Conservation (phyloP, 202 grass and related monocot species). For the Hordeum pubiflorum region DNA sequence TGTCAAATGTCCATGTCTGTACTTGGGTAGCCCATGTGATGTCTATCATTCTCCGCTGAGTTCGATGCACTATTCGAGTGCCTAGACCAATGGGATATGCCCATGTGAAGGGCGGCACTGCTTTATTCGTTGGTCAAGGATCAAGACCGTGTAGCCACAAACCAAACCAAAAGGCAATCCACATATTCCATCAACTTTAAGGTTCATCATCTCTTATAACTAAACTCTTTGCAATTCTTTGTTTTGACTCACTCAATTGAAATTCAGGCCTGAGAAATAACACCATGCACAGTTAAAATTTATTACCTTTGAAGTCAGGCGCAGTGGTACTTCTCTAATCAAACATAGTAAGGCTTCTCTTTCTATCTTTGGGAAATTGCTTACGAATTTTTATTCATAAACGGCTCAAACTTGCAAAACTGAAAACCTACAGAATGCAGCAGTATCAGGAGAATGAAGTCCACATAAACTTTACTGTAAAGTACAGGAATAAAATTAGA, state of each 20-base stretch:
- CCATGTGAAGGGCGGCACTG: slow-evolving; percentile 36
- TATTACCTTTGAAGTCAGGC: slow-evolving; percentile 4
- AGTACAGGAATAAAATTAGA: slow-evolving; percentile 26
- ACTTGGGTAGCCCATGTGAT: slow-evolving; percentile 28
- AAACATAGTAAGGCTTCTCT: slow-evolving; percentile 1
- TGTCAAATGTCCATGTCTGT: slow-evolving; percentile 26
- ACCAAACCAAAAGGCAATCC: not conserved
- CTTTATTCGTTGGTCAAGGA: slow-evolving; percentile 32
- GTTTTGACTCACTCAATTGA: not conserved
- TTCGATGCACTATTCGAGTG: slow-evolving; percentile 17
- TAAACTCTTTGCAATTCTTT: slow-evolving; percentile 2
- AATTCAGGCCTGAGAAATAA: not conserved
- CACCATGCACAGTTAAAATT: not conserved
- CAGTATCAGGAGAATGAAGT: slow-evolving; percentile 19
- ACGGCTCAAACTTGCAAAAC: not conserved
- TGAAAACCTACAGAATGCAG: slow-evolving; percentile 11
- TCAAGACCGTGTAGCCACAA: not conserved
- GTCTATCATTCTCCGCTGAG: slow-evolving; percentile 8
- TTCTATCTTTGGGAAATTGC: not conserved
- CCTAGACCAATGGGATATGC: slow-evolving; percentile 31
- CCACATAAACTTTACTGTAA: slow-evolving; percentile 12
- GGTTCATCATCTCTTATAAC: not conserved
- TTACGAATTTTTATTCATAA: slow-evolving; percentile 6
- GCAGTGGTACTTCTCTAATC: slow-evolving; percentile 7
- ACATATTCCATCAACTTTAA: slow-evolving; percentile 20